Evolutionary conservation across 805 yeast genomes (phyloP).

Genomic region (Barnettozyma wickerhamii): DNA sequence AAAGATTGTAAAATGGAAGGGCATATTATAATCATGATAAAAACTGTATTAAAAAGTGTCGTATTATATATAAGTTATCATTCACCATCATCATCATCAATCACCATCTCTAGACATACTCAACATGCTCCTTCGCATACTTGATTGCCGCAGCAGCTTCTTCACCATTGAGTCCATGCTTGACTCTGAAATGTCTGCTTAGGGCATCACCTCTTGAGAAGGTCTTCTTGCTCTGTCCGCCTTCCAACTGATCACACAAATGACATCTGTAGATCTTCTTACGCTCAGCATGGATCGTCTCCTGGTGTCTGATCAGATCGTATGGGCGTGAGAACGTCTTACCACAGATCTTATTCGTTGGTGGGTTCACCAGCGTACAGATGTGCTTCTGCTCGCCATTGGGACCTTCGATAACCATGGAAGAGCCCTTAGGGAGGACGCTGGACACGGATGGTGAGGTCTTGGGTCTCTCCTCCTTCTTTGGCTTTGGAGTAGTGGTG

Average conservation of each 20-base stretch:
- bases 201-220: constrained; percentile 93
- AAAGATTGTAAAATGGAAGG: no score
- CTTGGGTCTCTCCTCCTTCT: background rate
- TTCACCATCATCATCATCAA: background rate
- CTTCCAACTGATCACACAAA: constrained; percentile 56
- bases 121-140: constrained; percentile 75
- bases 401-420: background rate
- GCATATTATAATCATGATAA: no score
- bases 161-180: constrained; percentile 68
- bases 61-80: background rate
- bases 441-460: background rate
- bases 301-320: constrained; percentile 92
- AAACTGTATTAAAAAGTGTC: background rate
- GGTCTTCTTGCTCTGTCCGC: constrained; percentile 52
- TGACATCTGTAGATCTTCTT: constrained; percentile 83
- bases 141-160: constrained; percentile 70
- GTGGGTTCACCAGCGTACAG: constrained; percentile 56
- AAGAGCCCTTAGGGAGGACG: background rate
- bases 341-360: constrained; percentile 59
- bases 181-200: constrained; percentile 87
- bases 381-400: no score
- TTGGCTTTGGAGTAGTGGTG: no score
- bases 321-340: constrained; percentile 91
- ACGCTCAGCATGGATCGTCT: constrained; percentile 88
- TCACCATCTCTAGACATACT: constrained; percentile 32